phyloP scores from a whole-genome alignment of 2,329 filamentous ascomycete species.

The Pleurostoma richardsiae region DNA sequence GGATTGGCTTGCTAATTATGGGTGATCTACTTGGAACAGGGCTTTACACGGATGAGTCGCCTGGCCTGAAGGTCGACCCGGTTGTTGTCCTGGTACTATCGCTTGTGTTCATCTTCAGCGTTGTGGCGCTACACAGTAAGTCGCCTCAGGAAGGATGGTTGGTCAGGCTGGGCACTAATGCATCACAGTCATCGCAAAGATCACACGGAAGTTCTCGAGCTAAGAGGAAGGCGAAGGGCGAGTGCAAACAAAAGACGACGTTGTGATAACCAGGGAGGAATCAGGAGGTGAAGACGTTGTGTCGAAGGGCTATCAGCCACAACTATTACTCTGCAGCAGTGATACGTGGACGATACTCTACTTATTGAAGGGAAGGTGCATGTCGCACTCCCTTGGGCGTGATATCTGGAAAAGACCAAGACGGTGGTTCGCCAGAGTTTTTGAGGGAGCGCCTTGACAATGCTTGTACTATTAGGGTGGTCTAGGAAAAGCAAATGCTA shows the following conservation, averaged over 20 bases:
- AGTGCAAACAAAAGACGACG: neutral
- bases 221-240: conserved; percentile 24
- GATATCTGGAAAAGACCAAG: too few species aligned
- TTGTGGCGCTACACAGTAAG: conserved; percentile 95
- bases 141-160: conserved; percentile 13
- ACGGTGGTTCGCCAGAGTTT: too few species aligned
- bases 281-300: conserved; percentile 1
- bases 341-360: neutral
- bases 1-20: conserved; percentile 16
- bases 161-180: conserved; percentile 9
- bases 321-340: conserved; percentile 7
- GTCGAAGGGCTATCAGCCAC: neutral
- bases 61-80: conserved; percentile 94
- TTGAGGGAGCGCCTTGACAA: too few species aligned
- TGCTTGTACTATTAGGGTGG: too few species aligned
- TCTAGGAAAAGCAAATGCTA: too few species aligned
- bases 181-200: conserved; percentile 82
- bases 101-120: conserved; percentile 97
- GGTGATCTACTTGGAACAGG: conserved; percentile 36
- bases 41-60: conserved; percentile 97
- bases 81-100: conserved; percentile 95
- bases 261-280: neutral
- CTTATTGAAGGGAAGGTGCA: neutral
- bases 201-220: conserved; percentile 81
- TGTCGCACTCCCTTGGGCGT: too few species aligned